phyloP scores from a whole-genome alignment of 768 basidiomycete genomes.

The Tulasnella calospora region DNA sequence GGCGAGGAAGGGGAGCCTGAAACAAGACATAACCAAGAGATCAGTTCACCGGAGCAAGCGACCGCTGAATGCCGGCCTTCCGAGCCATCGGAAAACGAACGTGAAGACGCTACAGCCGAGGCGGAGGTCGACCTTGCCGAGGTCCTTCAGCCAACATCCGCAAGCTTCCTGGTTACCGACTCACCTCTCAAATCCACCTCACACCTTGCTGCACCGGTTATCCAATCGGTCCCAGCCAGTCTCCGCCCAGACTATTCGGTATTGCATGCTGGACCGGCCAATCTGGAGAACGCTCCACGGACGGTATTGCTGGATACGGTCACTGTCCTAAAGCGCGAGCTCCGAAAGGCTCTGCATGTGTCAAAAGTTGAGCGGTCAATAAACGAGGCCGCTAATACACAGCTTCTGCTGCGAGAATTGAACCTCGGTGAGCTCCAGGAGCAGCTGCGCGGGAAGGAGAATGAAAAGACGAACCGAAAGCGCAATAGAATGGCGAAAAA shows the following conservation, averaged over 20 bases:
- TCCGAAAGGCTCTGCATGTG: neutral
- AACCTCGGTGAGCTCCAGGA: neutral
- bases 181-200: too few relatives aligned
- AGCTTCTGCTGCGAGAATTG: neutral
- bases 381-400: neutral
- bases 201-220: neutral
- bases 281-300: neutral
- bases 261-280: neutral
- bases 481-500: neutral
- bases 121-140: neutral
- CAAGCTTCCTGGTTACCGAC: conserved; percentile 11
- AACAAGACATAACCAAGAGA: neutral
- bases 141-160: neutral
- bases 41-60: too few relatives aligned
- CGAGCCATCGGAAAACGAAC: neutral
- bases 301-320: neutral
- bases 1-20: neutral
- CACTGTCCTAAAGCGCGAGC: neutral
- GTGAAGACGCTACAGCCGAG: neutral
- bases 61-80: neutral
- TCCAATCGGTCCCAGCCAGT: neutral
- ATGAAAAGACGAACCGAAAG: neutral
- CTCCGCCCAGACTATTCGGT: neutral
- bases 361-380: neutral
- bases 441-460: neutral